phyloP scores from a whole-genome alignment of 2,329 filamentous ascomycete genomes.

The Ceratocystis colombiana region DNA sequence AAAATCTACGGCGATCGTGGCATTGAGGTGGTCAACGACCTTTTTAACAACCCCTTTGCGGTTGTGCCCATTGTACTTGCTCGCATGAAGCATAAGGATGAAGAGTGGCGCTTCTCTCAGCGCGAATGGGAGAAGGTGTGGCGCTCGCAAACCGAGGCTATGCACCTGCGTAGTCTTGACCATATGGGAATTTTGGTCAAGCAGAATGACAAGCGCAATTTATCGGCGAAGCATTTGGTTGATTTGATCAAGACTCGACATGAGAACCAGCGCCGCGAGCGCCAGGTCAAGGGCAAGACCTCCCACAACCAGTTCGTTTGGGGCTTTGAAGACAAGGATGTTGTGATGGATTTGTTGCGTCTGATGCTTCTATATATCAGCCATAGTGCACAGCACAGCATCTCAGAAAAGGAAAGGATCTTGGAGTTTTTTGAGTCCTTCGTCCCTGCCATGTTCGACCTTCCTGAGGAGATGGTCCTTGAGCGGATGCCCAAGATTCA shows the following conservation, averaged over 20 bases:
- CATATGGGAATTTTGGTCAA: conserved; percentile 91
- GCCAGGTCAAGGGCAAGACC: conserved; percentile 50
- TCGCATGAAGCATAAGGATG: conserved; percentile 86
- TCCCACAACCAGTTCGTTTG: conserved; percentile 66
- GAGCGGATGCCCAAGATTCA: conserved; percentile 59
- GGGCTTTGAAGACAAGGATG: conserved; percentile 59
- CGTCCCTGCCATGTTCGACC: conserved; percentile 64
- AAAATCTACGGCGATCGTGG: conserved; percentile 93
- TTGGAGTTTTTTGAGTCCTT: conserved; percentile 68
- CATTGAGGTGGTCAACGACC: conserved; percentile 71
- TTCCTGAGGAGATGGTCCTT: conserved; percentile 58
- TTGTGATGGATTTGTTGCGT: conserved; percentile 53
- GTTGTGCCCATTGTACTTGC: conserved; percentile 83
- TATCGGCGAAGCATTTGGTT: conserved; percentile 80
- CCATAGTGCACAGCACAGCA: conserved; percentile 59
- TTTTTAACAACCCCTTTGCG: conserved; percentile 73
- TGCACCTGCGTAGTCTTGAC: conserved; percentile 92
- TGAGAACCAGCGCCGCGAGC: conserved; percentile 73
- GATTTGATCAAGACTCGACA: conserved; percentile 86
- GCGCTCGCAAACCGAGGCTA: conserved; percentile 87
- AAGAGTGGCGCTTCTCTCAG: conserved; percentile 94
- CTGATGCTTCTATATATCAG: conserved; percentile 56
- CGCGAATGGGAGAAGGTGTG: conserved; percentile 99
- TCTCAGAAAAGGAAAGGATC: conserved; percentile 62
- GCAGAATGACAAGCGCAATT: conserved; percentile 78